Base-by-base conservation (phyloP, 2,329 filamentous ascomycete species). In the Xylogone sp. region DNA sequence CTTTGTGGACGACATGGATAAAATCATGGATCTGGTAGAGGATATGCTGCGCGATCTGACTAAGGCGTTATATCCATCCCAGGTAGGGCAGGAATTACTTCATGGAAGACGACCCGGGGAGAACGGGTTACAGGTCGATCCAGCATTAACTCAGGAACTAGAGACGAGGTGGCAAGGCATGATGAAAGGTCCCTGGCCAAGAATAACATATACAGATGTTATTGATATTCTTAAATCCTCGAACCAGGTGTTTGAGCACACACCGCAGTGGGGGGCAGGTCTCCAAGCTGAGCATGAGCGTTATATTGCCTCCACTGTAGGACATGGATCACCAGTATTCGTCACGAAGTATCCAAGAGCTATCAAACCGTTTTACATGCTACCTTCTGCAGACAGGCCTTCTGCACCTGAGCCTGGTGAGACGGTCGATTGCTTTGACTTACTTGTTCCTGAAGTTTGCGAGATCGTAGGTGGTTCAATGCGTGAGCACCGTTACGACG, bases 311-410 rank as follows among this genome's bases (percentile, higher is more conserved):
- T 76, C 82, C 49, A 74, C 74, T 21, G 65, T 93, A 21, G 74
- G 71, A 45, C 65, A 71, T 50, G 72, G 73, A 42, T 68, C 79
- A 45, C 94, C 94, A 7, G 78, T 97, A 43, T 97, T 97, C 66
- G 84, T 99, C 57, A 97, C 92, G 13, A 79, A 97, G 68, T 99
- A 97, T 66, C 94, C 94, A n/a, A 82, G 82, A 58, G 75, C 77
- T 45, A 84, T 94, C 67, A 99, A 99, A 71, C 90, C 93, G 10
- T 99, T 97, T 71, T 99, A 92, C 69, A 92, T 91, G 88, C 69
- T 81, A 2, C 81, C 83, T 16, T 81, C 80, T 1, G 52, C 61
- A 19, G 43, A 24, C 20, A 20, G 42, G 5, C 19, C 34, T 9
- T 51, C 46, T 22, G 45, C 45, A 45, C 47, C 50, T 27, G 9